A percentile compares a stretch with the other conserved stretches of the same genome.
Conservation (phyloP, 75 land plant genomes). For the Pinus albicaulis region DNA sequence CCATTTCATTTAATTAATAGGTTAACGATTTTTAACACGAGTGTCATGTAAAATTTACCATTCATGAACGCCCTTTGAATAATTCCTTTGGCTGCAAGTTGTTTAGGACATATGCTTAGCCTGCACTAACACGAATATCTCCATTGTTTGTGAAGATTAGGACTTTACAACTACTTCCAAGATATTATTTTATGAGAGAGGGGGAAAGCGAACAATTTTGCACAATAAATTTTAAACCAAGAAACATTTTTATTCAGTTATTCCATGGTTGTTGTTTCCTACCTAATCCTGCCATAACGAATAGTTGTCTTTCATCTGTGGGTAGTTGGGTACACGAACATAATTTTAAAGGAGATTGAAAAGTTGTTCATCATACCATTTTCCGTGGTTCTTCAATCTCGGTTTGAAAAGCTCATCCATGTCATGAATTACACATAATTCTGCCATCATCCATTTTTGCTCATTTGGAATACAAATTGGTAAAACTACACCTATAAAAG, state of each 20-base stretch:
- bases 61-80: no score
- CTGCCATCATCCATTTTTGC: constrained; percentile 26
- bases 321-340: constrained; percentile 21
- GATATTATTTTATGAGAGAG: no score
- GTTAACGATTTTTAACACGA: no score
- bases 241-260: constrained; percentile 20
- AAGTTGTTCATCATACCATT: constrained; percentile 17
- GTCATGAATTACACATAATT: constrained; percentile 35
- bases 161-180: no score
- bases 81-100: no score
- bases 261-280: neutral
- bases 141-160: no score
- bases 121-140: no score
- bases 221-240: no score
- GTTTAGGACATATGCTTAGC: no score
- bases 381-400: constrained; percentile 27
- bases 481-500: constrained; percentile 12
- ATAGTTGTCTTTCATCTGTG: constrained; percentile 25
- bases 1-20: no score
- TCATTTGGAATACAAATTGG: neutral
- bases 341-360: constrained; percentile 24
- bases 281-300: constrained; percentile 34
- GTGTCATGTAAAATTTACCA: no score
- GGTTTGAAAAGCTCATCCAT: constrained; percentile 28
- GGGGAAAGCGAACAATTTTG: no score